A percentile compares a stretch with the other conserved stretches of the same genome.
phyloP scores from a whole-genome alignment of 306 rosid genomes.

The Vigna nakashimae region DNA sequence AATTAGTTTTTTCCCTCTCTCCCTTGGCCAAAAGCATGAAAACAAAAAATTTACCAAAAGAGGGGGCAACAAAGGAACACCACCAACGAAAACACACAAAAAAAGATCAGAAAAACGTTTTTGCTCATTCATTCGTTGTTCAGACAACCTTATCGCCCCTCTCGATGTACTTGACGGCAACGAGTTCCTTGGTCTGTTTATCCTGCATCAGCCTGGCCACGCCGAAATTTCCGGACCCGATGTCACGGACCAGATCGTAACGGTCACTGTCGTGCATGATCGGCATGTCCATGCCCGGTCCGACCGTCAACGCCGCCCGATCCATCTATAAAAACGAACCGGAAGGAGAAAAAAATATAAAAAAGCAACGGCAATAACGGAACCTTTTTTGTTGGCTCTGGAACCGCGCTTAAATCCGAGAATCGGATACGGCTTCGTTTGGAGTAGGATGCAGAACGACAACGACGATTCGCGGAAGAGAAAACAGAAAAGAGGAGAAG shows the following conservation, averaged over 20 bases:
- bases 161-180: constrained; percentile 93
- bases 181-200: constrained; percentile 86
- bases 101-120: background rate
- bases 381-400: too few relatives aligned
- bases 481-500: constrained; percentile 3
- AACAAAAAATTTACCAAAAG: constrained; percentile 36
- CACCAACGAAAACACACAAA: background rate
- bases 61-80: constrained; percentile 32
- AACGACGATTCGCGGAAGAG: background rate
- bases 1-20: background rate
- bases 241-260: constrained; percentile 89
- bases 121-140: background rate
- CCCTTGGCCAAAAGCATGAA: constrained; percentile 4
- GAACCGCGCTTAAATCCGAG: constrained; percentile 51
- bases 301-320: constrained; percentile 71
- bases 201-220: constrained; percentile 93
- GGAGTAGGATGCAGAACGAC: background rate
- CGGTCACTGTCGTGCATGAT: constrained; percentile 98
- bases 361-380: background rate
- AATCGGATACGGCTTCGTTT: constrained; percentile 37
- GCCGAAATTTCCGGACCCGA: constrained; percentile 95
- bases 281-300: constrained; percentile 92
- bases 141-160: constrained; percentile 88
- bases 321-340: constrained; percentile 60
- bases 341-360: background rate